These are phyloP conservation scores for Dentipellis sp. DNA, from an alignment of 768 basidiomycete genomes.

Conservation along the genomic window DNA sequence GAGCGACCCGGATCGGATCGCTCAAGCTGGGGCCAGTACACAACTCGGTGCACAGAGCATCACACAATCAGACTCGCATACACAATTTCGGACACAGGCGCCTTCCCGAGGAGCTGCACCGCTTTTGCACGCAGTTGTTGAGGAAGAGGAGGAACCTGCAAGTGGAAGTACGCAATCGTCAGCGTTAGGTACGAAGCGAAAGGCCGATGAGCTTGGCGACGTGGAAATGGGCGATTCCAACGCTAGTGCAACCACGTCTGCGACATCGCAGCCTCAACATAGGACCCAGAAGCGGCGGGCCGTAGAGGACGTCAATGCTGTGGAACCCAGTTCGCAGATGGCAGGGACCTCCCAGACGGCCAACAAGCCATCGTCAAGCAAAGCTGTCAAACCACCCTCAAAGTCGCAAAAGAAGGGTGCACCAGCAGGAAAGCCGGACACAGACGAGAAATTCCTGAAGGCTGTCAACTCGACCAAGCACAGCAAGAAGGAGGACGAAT, in stretches of 20 bases:
- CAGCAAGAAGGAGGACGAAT: constrained; percentile 61
- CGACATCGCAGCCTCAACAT: not conserved
- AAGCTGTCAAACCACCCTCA: not conserved
- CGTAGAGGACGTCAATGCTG: constrained; percentile 29
- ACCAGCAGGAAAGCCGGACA: constrained; percentile 28
- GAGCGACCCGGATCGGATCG: constrained; percentile 10
- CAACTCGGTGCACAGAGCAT: not conserved
- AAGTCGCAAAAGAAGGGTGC: not conserved
- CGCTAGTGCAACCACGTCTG: not conserved
- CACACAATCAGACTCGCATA: constrained; percentile 1
- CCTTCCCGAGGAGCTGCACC: not conserved
- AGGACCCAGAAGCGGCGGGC: constrained; percentile 31
- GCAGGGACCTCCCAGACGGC: not conserved
- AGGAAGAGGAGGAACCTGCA: constrained; percentile 2
- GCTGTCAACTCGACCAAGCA: constrained; percentile 62
- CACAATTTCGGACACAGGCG: not conserved
- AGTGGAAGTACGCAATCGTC: not conserved
- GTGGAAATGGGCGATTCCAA: constrained; percentile 25
- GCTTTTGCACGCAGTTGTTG: constrained; percentile 2
- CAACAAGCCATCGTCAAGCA: not conserved
- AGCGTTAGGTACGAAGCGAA: constrained; percentile 27
- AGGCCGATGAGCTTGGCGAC: constrained; percentile 26
- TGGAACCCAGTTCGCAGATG: constrained; percentile 7
- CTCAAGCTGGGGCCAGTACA: not conserved
- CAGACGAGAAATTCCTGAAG: constrained; percentile 52